phyloP scores from a whole-genome alignment of 768 basidiomycete species.

The Collybiopsis confluens region DNA sequence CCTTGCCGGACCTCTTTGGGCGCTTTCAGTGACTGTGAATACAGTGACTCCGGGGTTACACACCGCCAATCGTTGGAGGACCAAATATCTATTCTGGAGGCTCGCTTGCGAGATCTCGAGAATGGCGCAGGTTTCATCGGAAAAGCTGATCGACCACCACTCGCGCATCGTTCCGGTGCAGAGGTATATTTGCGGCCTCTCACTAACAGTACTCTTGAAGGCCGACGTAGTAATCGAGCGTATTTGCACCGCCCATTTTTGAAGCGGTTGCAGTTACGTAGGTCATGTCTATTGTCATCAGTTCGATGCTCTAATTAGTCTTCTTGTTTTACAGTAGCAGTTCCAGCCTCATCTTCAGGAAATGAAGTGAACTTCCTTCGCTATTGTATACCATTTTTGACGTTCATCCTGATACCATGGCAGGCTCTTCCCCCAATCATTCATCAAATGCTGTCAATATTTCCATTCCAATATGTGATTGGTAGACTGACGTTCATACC shows the following conservation, averaged over 20 bases:
- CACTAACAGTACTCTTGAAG: neutral
- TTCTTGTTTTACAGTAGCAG: neutral
- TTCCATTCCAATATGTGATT: neutral
- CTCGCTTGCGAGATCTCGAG: conserved; percentile 39
- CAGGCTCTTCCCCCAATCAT: conserved; percentile 1
- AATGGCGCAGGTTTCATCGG: neutral
- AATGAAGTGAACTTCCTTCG: neutral
- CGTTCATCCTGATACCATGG: neutral
- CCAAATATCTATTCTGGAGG: conserved; percentile 37
- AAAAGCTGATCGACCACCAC: neutral
- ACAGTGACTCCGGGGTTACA: conserved; percentile 42
- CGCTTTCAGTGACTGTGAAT: conserved; percentile 51
- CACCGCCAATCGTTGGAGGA: conserved; percentile 44
- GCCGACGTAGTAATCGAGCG: neutral
- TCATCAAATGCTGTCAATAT: conserved; percentile 3
- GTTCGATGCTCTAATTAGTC: too few relatives aligned
- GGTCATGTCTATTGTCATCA: too few relatives aligned
- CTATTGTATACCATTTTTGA: neutral
- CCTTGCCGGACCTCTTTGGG: conserved; percentile 43
- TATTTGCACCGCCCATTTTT: too few relatives aligned
- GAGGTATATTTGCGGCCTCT: conserved; percentile 9
- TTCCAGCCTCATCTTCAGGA: neutral
- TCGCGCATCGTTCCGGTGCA: conserved; percentile 14
- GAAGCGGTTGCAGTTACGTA: too few relatives aligned
- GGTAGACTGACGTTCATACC: neutral